Conservation (phyloP, 1,284 basidiomycete genomes). For the Boletus mariae region DNA sequence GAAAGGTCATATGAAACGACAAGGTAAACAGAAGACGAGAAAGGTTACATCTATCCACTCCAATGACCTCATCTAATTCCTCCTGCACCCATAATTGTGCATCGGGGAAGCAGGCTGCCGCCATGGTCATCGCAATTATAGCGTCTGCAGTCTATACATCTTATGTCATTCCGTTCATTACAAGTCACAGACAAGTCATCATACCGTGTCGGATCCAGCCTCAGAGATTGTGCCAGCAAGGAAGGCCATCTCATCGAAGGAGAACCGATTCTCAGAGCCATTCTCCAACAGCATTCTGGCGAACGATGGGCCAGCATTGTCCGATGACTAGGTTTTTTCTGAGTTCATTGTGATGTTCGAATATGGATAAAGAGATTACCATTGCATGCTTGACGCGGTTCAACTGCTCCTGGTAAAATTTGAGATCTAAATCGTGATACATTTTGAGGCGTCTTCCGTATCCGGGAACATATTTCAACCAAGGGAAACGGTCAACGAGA, state of each 20-base stretch:
- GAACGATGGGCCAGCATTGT: slow-evolving; percentile 45
- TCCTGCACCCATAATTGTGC: slow-evolving; percentile 53
- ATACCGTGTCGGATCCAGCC: slow-evolving; percentile 60
- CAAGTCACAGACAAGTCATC: not conserved
- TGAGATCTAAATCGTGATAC: slow-evolving; percentile 54
- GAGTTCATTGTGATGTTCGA: not conserved
- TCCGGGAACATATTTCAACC: slow-evolving; percentile 41
- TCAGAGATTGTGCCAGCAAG: slow-evolving; percentile 64
- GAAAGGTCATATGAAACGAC: not conserved
- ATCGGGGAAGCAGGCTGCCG: slow-evolving; percentile 59
- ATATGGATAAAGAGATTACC: slow-evolving; percentile 28
- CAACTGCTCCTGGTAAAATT: slow-evolving; percentile 50
- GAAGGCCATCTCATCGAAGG: slow-evolving; percentile 54
- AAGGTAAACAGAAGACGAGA: too few relatives aligned
- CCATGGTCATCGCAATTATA: slow-evolving; percentile 56
- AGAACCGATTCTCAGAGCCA: slow-evolving; percentile 46
- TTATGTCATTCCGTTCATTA: not conserved
- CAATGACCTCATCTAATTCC: slow-evolving; percentile 60
- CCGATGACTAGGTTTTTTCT: slow-evolving; percentile 17
- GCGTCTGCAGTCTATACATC: slow-evolving; percentile 46
- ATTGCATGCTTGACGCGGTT: slow-evolving; percentile 43
- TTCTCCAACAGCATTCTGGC: slow-evolving; percentile 53
- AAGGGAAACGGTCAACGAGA: slow-evolving; percentile 57
- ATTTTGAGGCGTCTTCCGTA: slow-evolving; percentile 22
- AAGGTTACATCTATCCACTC: slow-evolving; percentile 45